A percentile compares a stretch with the other conserved stretches of the same genome.
Conservation (phyloP, 768 basidiomycete species). For the Collybia sp. region DNA sequence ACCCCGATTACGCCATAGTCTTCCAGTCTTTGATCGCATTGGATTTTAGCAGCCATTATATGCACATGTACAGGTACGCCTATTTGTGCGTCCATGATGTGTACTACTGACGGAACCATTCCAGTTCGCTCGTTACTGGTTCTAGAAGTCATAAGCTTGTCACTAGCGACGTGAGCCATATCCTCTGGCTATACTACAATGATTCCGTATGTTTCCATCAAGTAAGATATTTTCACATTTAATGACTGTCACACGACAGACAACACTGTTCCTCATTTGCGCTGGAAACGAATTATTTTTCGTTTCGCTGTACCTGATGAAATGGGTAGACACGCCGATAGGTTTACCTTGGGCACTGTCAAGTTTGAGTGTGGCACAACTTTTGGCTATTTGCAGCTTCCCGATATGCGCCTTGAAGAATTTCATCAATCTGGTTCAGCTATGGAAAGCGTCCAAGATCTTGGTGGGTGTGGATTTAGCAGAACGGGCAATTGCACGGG, state of each 20-base stretch:
- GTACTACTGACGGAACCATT: conserved; percentile 7
- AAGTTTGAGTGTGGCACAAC: conserved; percentile 69
- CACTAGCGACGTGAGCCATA: conserved; percentile 86
- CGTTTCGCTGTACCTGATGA: conserved; percentile 90
- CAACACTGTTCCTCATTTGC: conserved; percentile 87
- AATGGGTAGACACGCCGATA: conserved; percentile 74
- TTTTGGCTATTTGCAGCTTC: conserved; percentile 56
- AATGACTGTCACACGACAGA: conserved; percentile 33
- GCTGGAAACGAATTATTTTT: conserved; percentile 96
- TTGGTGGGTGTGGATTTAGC: conserved; percentile 91
- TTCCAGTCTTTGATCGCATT: conserved; percentile 97
- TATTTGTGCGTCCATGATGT: not conserved
- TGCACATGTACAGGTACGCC: conserved; percentile 97
- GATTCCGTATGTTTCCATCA: conserved; percentile 60
- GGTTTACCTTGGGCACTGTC: conserved; percentile 31
- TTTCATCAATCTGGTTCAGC: conserved; percentile 90
- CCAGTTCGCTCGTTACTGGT: conserved; percentile 91
- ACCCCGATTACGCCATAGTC: conserved; percentile 76
- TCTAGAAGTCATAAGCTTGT: conserved; percentile 91
- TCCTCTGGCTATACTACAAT: conserved; percentile 92
- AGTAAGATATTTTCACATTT: not conserved
- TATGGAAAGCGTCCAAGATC: conserved; percentile 97
- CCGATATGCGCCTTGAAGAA: conserved; percentile 82
- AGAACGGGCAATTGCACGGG: conserved; percentile 67
- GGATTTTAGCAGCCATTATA: conserved; percentile 98